Evolutionary conservation across 2,329 filamentous ascomycete species (phyloP), one percentile per base, ranked within the genome.

Genomic region (Westerdykella ornata): DNA sequence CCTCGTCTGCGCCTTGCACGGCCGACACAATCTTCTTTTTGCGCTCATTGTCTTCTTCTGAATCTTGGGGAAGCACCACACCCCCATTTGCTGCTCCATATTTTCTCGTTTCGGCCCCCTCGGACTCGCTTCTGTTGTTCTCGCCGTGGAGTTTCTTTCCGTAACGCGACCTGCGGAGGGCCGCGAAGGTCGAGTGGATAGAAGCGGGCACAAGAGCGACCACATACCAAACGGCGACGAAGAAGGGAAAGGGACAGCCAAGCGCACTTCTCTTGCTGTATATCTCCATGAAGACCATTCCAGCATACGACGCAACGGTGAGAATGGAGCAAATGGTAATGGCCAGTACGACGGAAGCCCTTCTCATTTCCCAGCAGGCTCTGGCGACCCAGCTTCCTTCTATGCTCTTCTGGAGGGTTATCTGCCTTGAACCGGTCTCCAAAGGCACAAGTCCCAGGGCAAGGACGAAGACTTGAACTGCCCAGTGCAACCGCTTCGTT

Each of bases 211-310:
- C 12, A 14, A 65, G 35, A 5, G 46, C 53, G 16, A 46, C 16
- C 7, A 54, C 20, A 38, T 57, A 55, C 60, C 62, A 65, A 2
- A 43, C 33, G 12, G 52, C 36, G 7, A 57, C 48, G 28, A 56
- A 58, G 7, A 53, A 43, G 0, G 59, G 60, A 29, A 51, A 56
- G 9, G 53, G 45, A 37, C 60, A 65, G 2, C 59, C 62, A n/a
- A 63, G 44, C 4, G 56, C 48, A 20, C 50, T 56, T 6, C 60
- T 43, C 47, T 64, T 65, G 5, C 53, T 58, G 38, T 53, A 63
- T 3, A 57, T 44, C 42, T 65, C 60, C 42, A 61, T 46, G 5
- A 57, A 26, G 3, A 46, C 52, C 3, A 59, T n/a, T 2, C 42
- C 47, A 5, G 40, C 47, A 38, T 56, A 62, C 2, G 43, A 38